Evolutionary conservation across 176 grass and related monocot genomes (phyloP), one percentile per base, ranked within the genome.

Genomic region (Elaeis guineensis): DNA sequence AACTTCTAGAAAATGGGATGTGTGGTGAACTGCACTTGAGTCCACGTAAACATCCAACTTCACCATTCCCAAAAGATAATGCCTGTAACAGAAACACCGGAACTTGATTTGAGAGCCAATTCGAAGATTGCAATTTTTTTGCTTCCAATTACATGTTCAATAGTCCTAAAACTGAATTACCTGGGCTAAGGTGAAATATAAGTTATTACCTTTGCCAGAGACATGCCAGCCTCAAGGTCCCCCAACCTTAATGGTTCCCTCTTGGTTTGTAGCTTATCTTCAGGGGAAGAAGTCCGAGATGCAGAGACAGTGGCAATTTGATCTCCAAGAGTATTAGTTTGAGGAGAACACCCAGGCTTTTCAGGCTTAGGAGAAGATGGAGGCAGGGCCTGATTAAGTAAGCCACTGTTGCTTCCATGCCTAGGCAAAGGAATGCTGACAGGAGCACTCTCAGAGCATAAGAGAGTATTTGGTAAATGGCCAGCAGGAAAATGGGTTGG

Each of bases 21-120:
- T 21, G 19, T 24, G 30, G 28, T 24, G 54, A 69, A 69, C 28
- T 49, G 28, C 66, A 67, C 75, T 77, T 81, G 44, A 75, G 58
- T 29, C 73, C 77, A 69, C 51, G 54, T 56, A 89, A 81, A 62
- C 81, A 75, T 64, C 71, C 70, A 59, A 81, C 64, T 26, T 78
- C 81, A 78, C 84, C 70, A 72, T 78, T 84, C 54, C 62, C 74
- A 63, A 72, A 81, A 64, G 75, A 87, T 56, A 79, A 39, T 17
- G 65, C 70, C 81, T 89, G 44, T 22, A 71, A 28, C 20, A 66
- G 52, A 22, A 29, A 58, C 35, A 44, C 9, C 35, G 11, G 35
- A 44, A 44, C 35, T 44, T 44, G 9, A 44, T 44, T 44, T 44
- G 9, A 44, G 35, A 44, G 9, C 35, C 35, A 44, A 44, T 12